Evolutionary conservation across 768 basidiomycete species (phyloP).

Genomic region (Cyclocybe cylindracea): DNA sequence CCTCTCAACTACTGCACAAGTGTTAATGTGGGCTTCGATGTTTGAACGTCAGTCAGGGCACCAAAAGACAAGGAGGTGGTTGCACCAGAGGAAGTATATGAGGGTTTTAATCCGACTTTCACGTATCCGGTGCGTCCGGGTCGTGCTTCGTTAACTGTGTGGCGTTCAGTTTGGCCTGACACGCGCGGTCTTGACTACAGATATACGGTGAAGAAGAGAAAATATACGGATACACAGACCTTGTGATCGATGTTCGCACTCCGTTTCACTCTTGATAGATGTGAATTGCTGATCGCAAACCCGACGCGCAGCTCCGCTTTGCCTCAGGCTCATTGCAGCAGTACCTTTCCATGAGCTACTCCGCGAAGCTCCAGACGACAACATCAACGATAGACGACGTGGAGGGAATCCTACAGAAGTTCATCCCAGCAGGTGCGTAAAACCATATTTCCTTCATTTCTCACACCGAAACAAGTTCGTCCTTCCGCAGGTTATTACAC

Average conservation of each 20-base stretch:
- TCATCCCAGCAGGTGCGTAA: slow-evolving; percentile 69
- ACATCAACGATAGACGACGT: slow-evolving; percentile 84
- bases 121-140: slow-evolving; percentile 80
- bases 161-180: not conserved
- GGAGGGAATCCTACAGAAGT: slow-evolving; percentile 71
- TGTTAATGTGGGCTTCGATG: not conserved
- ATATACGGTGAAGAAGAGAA: slow-evolving; percentile 97
- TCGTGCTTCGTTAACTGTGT: not conserved
- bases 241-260: slow-evolving; percentile 75
- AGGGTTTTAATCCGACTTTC: slow-evolving; percentile 82
- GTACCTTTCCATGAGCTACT: slow-evolving; percentile 69
- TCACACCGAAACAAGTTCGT: not conserved
- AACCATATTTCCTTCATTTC: not conserved
- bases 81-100: slow-evolving; percentile 56
- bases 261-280: not conserved
- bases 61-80: slow-evolving; percentile 61
- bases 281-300: not conserved
- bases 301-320: slow-evolving; percentile 63
- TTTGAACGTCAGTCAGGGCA: slow-evolving; percentile 58
- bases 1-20: not conserved
- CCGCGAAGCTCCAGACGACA: slow-evolving; percentile 58
- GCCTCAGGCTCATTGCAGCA: slow-evolving; percentile 85
- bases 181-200: slow-evolving; percentile 33
- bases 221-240: slow-evolving; percentile 89
- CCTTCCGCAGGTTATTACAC: slow-evolving; percentile 66